Evolutionary conservation across 2,329 filamentous ascomycete genomes (phyloP).

Genomic region (Cercospora sp.): DNA sequence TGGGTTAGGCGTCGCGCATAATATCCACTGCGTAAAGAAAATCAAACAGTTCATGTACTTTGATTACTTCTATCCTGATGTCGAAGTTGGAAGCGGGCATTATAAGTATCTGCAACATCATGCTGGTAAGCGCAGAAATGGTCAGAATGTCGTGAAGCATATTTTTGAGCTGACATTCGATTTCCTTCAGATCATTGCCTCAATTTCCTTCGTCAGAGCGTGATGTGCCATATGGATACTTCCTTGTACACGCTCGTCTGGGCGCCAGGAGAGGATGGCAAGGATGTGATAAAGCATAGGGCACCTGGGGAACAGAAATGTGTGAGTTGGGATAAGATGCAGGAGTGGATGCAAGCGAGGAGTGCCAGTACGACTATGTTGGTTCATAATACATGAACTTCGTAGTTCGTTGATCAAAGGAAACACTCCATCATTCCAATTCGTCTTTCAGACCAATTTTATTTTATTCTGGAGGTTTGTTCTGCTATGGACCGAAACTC

Average conservation of each 20-base stretch:
- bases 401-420: no score
- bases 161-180: not conserved
- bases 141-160: no score
- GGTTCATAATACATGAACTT: not conserved
- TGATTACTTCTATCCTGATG: conserved; percentile 18
- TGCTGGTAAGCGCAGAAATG: not conserved
- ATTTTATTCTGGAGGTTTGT: no score
- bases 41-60: conserved; percentile 22
- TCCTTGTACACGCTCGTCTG: conserved; percentile 19
- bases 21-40: conserved; percentile 21
- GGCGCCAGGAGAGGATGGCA: conserved; percentile 11
- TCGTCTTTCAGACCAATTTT: no score
- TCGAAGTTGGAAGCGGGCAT: conserved; percentile 10
- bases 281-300: conserved; percentile 13
- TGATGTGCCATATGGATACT: conserved; percentile 23
- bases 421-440: no score
- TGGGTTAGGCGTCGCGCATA: conserved; percentile 19
- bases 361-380: conserved; percentile 14
- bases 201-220: conserved; percentile 17
- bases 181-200: conserved; percentile 16
- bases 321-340: conserved; percentile 19
- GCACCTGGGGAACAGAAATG: conserved; percentile 14
- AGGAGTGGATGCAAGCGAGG: conserved; percentile 18
- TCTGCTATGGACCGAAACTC: conserved; percentile 1
- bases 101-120: conserved; percentile 18